Percentiles rank a stretch among this genome's conserved stretches.
Conservation (phyloP, 176 grass and related monocot species). For the Microstegium vimineum region DNA sequence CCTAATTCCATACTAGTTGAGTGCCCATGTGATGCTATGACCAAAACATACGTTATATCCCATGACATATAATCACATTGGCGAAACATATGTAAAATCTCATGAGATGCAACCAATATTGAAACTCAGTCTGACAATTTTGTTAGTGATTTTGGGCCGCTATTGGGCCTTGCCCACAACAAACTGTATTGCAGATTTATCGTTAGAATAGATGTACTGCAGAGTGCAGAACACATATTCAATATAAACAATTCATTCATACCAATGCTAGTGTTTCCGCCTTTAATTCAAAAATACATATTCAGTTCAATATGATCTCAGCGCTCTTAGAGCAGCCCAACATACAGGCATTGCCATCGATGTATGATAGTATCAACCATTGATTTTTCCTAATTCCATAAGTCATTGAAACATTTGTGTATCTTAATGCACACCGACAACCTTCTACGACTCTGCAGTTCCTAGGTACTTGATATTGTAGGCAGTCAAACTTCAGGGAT, state of each 20-base stretch:
- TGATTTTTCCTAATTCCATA: neutral
- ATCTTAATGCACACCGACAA: neutral
- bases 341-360: neutral
- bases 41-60: neutral
- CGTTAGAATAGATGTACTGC: neutral
- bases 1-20: neutral
- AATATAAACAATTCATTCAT: neutral
- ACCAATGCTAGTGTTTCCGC: neutral
- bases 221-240: neutral
- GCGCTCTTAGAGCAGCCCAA: neutral
- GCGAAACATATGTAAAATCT: neutral
- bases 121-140: neutral
- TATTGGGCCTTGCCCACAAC: neutral
- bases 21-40: neutral
- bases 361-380: neutral
- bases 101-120: no score
- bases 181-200: neutral
- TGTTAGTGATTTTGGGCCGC: neutral
- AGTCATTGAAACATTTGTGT: neutral
- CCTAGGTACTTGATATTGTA: neutral
- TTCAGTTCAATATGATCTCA: neutral
- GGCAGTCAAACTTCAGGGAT: slow-evolving; percentile 9
- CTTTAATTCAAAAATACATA: neutral
- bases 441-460: neutral
- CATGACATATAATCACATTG: neutral